Evolutionary conservation across 129 eudicot species (phyloP), one percentile per base, ranked within the genome.

Genomic region (Arctium minus): DNA sequence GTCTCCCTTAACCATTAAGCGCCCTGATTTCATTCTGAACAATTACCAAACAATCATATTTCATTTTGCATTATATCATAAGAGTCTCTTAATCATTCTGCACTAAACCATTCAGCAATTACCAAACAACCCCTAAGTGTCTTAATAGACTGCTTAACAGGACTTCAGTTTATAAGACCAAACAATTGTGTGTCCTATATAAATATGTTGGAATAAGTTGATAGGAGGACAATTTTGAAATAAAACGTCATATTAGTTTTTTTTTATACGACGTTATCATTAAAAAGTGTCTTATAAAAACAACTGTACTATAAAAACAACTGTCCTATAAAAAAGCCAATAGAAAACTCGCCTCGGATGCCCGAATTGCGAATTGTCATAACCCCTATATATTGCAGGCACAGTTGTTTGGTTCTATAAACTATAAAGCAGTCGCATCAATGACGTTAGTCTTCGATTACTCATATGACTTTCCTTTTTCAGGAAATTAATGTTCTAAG

Each of bases 401-500:
- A 44, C 50, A 9, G 8, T 8, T 15, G 62, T 50, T 53, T 53
- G 18, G 18, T 53, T 53, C 5, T 13, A 53, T 53, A 53, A 53
- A 53, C 6, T 53, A 53, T 53, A 53, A 53, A 15, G 8, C 27
- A 53, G 65, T 53, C 18, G 4, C 18, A 12, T 48, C 37, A 72
- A 35, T 72, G 22, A 10, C 38, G 4, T 68, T 18, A 68, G 50
- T 42, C 44, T 74, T 38, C 65, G 60, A 64, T 74, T 65, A 9
- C 32, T 74, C 33, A 38, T 53, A 73, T 36, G 29, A 8, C 67
- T 67, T 79, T 39, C 77, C 76, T 73, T 72, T 72, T 79, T 78
- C 87, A 94, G 97, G 97, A 96, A 84, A 96, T 96, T 83, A 87
- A 89, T 71, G 93, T 93, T 75, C 92, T 96, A 74, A 86, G 99